Evolutionary conservation across 345 rosid species (phyloP).

Genomic region (Salix brachista): DNA sequence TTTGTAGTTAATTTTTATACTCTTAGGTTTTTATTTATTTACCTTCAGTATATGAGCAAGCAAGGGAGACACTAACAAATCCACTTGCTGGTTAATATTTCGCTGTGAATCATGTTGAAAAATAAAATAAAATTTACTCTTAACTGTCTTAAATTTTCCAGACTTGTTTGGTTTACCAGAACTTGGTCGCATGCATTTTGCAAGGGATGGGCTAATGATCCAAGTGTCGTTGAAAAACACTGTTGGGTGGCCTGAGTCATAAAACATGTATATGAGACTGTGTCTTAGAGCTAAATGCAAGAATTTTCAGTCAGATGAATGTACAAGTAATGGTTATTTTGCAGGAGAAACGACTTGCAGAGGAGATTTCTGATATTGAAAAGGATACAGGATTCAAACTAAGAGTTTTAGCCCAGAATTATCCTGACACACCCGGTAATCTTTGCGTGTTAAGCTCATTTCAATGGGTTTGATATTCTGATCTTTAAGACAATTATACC

Average conservation of each 20-base stretch:
- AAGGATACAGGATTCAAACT: constrained; percentile 83
- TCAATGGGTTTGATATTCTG: background rate
- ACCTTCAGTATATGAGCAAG: background rate
- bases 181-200: background rate
- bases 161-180: background rate
- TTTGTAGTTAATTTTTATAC: too few species aligned
- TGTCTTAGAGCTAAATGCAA: too few species aligned
- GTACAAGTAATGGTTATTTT: constrained; percentile 7
- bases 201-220: too few species aligned
- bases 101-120: background rate
- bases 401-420: constrained; percentile 86
- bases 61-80: background rate
- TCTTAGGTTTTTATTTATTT: background rate
- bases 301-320: too few species aligned
- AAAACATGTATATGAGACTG: too few species aligned
- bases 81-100: background rate
- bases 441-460: background rate
- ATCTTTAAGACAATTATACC: background rate
- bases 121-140: background rate
- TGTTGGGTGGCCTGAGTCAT: background rate
- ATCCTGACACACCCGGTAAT: constrained; percentile 86
- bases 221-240: background rate
- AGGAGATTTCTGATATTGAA: constrained; percentile 67
- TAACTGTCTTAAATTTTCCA: background rate
- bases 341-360: constrained; percentile 73